Evolutionary conservation across 2,329 filamentous ascomycete species (phyloP), one percentile per base, ranked within the genome.

Genomic region (Epichloe scottii): DNA sequence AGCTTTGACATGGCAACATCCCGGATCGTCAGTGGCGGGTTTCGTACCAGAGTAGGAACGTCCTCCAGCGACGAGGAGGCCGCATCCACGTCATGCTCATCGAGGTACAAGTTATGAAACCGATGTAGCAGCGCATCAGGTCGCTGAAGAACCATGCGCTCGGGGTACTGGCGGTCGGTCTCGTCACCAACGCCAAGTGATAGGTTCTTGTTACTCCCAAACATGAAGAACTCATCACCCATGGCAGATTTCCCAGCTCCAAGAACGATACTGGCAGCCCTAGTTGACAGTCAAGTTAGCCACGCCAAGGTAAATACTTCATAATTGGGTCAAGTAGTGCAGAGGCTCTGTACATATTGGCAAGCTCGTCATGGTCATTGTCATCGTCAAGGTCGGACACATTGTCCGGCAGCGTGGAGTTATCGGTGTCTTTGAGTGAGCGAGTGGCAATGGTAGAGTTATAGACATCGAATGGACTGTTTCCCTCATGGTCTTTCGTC

Each of bases 201-300:
- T 10, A 95, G 70, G 59, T 98, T 98, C 62, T 93, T 94, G 68
- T 96, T 98, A 68, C 90, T 97, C 47, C 93, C 93, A 67, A 97
- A 96, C 1, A 89, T 85, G 61, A 89, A 97, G 1, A 96, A 71
- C 62, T 98, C 93, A 60, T 95, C 88, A 8, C 89, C 91, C 26
- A 59, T 53, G 4, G 59, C 54, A 17, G 59, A 56, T 21, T 54
- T 54, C 6, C 54, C 55, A 21, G 49, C 42, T 37, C 56, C 53
- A 47, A 59, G 54, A 2, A 56, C 53, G 10, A 44, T 34, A 33
- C 57, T 62, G 34, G 50, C 17, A 35, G 52, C 26, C 41, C 63
- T 66, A 41, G 8, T 14, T 21, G 4, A 46, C 11, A n/a, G 37
- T 38, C 14, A 34, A 15, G 38, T 49, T 26, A 52, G 46, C 40